Percentiles rank a stretch among this genome's conserved stretches.
Evolutionary conservation across 768 basidiomycete species (phyloP).

Genomic region (Lactarius hengduanensis): DNA sequence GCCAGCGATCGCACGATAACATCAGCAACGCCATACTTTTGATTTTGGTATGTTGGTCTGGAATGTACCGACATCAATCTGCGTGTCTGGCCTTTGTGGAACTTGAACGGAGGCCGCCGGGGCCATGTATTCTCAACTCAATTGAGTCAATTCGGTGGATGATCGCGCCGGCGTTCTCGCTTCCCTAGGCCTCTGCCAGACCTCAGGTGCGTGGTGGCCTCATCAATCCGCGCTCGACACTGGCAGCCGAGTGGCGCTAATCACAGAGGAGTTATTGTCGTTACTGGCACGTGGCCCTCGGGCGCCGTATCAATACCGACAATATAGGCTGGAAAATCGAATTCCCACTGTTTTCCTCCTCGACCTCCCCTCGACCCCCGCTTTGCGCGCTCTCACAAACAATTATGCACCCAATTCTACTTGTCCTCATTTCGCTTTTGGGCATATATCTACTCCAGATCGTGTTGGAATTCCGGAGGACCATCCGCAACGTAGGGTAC

Average conservation of each 20-base stretch:
- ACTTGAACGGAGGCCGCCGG: no score
- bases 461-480: conserved; percentile 14
- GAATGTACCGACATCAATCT: no score
- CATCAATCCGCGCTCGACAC: neutral
- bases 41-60: no score
- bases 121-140: neutral
- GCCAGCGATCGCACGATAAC: no score
- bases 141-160: neutral
- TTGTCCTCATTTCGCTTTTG: neutral
- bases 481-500: neutral
- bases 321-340: no score
- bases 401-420: neutral
- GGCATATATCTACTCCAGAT: neutral
- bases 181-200: neutral
- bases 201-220: neutral
- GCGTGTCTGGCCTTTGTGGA: no score
- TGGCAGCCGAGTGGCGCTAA: no score
- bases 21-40: no score
- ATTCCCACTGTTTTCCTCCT: no score
- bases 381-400: neutral
- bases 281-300: no score
- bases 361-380: neutral
- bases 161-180: neutral
- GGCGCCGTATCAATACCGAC: no score
- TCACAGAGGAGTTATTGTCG: no score